These are phyloP conservation scores for Mucor piriformis DNA, from an alignment of 371 early-diverging fungal species.

Conservation along the genomic window DNA sequence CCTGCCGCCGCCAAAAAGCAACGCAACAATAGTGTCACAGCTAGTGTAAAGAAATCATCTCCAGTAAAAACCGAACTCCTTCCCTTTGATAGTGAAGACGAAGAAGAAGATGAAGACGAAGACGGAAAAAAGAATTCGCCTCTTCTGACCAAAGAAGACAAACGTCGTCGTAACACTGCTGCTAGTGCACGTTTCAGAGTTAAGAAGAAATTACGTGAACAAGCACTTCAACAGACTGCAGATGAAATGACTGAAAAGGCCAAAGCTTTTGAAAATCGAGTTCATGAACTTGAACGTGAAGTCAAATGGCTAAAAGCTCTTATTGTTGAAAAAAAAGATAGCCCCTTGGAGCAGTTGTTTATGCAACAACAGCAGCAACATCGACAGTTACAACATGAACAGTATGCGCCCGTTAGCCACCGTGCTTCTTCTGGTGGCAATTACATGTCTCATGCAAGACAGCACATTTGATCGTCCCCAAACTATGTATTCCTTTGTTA, in stretches of 20 bases:
- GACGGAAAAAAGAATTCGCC: neutral
- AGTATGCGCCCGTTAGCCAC: neutral
- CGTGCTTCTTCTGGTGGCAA: neutral
- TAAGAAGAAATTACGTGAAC: conserved; percentile 90
- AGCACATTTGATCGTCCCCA: neutral
- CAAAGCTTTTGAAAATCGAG: conserved; percentile 70
- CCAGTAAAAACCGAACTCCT: neutral
- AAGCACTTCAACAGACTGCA: conserved; percentile 82
- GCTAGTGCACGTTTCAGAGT: conserved; percentile 96
- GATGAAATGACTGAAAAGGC: conserved; percentile 82
- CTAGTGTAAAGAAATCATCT: conserved; percentile 2
- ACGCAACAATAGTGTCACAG: neutral
- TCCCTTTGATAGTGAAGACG: neutral
- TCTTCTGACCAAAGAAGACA: conserved; percentile 71
- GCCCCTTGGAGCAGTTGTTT: conserved; percentile 28
- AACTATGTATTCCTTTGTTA: neutral
- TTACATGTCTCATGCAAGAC: neutral
- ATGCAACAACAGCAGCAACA: conserved; percentile 13
- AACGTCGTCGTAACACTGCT: conserved; percentile 91
- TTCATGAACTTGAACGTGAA: conserved; percentile 87
- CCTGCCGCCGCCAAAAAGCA: conserved; percentile 1
- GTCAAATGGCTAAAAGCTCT: conserved; percentile 88
- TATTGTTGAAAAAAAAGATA: conserved; percentile 78
- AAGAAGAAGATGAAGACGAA: neutral
- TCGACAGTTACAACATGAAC: neutral